Conservation (phyloP, 108 stramenopile species). For the Conticribra weissflogii region DNA sequence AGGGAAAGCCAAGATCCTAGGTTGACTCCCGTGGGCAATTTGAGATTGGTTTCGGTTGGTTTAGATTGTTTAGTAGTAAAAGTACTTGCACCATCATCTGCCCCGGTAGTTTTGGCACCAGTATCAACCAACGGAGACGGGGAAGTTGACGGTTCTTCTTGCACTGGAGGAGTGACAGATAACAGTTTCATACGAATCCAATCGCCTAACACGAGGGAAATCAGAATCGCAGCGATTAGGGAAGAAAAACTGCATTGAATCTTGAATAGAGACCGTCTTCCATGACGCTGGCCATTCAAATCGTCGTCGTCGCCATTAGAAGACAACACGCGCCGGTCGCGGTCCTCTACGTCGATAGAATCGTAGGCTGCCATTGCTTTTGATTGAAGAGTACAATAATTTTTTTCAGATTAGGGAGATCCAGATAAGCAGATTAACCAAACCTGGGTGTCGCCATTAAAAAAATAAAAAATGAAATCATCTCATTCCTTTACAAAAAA, state of each 20-base stretch:
- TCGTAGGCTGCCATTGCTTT: slow-evolving; percentile 33
- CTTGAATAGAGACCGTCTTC: background rate
- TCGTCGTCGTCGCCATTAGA: background rate
- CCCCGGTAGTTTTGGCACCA: background rate
- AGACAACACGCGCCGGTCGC: background rate
- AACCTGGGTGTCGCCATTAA: too few relatives aligned
- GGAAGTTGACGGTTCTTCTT: background rate
- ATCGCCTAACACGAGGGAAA: background rate
- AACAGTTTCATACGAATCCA: background rate
- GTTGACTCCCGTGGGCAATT: slow-evolving; percentile 65
- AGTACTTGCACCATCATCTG: background rate
- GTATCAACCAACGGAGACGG: background rate
- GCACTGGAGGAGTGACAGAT: background rate
- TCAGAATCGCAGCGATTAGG: background rate
- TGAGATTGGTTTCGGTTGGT: background rate
- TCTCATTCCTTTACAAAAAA: too few relatives aligned
- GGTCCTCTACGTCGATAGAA: slow-evolving; percentile 26
- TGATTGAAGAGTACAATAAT: too few relatives aligned
- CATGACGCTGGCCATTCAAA: background rate
- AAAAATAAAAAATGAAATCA: too few relatives aligned
- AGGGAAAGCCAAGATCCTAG: slow-evolving; percentile 77
- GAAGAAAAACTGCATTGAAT: background rate
- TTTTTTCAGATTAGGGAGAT: too few relatives aligned
- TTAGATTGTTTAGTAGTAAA: background rate
- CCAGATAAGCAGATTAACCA: too few relatives aligned